Base-by-base conservation (phyloP, 345 rosid species). In the Pugionium cornutum region DNA sequence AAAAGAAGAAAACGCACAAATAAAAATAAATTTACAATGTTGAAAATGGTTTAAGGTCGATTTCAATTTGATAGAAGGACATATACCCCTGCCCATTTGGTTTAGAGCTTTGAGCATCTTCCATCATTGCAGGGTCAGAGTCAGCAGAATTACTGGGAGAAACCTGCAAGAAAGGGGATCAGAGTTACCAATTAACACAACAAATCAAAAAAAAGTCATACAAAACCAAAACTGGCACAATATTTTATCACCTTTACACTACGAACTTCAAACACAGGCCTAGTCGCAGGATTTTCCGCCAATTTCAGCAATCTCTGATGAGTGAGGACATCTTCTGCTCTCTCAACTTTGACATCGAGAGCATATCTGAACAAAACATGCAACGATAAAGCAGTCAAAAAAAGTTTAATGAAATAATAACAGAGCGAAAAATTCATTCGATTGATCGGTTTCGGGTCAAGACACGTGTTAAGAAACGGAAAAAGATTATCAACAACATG, bases 261-360 rank as follows among this genome's bases (percentile, higher is more conserved):
- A 66, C 87, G 92, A 74, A 90, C 92, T 70, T 90, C 92, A 70
- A 94, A 88, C n/a, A 78, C 99, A 43, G 87, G 96, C 42, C 82
- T 77, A 74, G 84, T 85, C n/a, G 83, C 77, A 62, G 95, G 90
- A 69, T 82, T 84, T 69, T 88, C 92, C 0, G 97, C 99, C 78
- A 82, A 62, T 58, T 83, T 79, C 43, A 94, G 72, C 61, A 94
- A 64, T 76, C 88, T 80, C 75, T 85, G 89, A 73, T 90, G 99
- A 1, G 77, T 80, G 3, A 90, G 78, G 42, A 94, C 97, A 75
- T 90, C 97, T 62, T 85, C 99, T 35, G 99, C 97, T 53, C 97
- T 91, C 86, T 94, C 97, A 68, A 85, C 91, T 74, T 94, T 94
- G 72, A 94, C 99, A 81, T 94, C 97, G 65, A 88, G 62, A 9